Evolutionary conservation across 129 eudicot genomes (phyloP).

Genomic region (Glebionis coronaria): DNA sequence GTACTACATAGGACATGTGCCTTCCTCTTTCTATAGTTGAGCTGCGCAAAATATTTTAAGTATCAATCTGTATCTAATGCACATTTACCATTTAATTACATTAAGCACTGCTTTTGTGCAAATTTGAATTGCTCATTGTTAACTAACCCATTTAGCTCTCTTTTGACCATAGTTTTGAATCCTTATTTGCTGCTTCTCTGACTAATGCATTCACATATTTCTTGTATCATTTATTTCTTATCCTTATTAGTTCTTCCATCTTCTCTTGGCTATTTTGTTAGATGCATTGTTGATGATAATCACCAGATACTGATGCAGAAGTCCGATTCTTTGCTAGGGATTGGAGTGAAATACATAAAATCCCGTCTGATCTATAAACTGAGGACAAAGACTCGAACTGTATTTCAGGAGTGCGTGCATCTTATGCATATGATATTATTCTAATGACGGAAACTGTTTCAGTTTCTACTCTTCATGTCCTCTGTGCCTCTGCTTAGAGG

Average conservation of each 20-base stretch:
- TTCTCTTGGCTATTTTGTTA: slow-evolving; percentile 34
- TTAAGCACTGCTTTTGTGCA: slow-evolving; percentile 31
- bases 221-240: slow-evolving; percentile 39
- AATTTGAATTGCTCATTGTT: slow-evolving; percentile 41
- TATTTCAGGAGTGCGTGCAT: too few species aligned
- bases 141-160: slow-evolving; percentile 38
- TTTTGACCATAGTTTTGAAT: slow-evolving; percentile 23
- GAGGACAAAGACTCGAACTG: too few species aligned
- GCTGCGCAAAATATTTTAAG: neutral
- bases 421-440: too few species aligned
- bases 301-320: too few species aligned
- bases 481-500: too few species aligned
- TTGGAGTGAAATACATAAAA: too few species aligned
- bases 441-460: too few species aligned
- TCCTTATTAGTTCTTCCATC: slow-evolving; percentile 41
- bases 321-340: too few species aligned
- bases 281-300: slow-evolving; percentile 42
- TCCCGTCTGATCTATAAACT: too few species aligned
- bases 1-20: neutral
- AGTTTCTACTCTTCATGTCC: too few species aligned
- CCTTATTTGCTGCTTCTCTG: slow-evolving; percentile 29
- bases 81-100: slow-evolving; percentile 20
- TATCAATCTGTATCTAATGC: slow-evolving; percentile 13
- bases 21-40: neutral
- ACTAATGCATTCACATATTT: slow-evolving; percentile 30